Evolutionary conservation across 2,329 filamentous ascomycete genomes (phyloP).

Genomic region (Trichoderma gracile): DNA sequence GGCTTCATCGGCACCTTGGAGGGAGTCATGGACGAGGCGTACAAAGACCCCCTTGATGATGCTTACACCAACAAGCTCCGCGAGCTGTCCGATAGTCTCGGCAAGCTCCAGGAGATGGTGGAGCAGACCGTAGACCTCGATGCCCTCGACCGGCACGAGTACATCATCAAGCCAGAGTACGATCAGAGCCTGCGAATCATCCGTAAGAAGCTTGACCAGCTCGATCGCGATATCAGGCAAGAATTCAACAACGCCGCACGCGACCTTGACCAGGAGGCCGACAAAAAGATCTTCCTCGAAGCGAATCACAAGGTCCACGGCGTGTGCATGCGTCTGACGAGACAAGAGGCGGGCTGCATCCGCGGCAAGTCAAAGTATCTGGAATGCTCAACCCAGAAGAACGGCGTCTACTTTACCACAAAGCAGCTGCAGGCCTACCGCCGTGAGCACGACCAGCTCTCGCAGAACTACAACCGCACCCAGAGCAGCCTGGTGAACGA

Average conservation of each 20-base stretch:
- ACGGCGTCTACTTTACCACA: conserved; percentile 97
- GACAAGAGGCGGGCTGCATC: conserved; percentile 89
- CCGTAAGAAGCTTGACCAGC: conserved; percentile 82
- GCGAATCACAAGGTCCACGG: conserved; percentile 88
- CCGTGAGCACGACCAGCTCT: conserved; percentile 90
- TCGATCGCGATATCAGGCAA: conserved; percentile 77
- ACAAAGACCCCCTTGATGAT: conserved; percentile 80
- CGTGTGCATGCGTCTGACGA: conserved; percentile 92
- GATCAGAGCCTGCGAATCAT: conserved; percentile 88
- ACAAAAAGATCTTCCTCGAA: conserved; percentile 98
- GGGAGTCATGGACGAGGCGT: conserved; percentile 91
- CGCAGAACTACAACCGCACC: conserved; percentile 91
- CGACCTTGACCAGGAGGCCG: conserved; percentile 87
- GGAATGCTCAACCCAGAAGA: conserved; percentile 98
- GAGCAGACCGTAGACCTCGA: conserved; percentile 97
- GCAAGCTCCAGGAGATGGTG: conserved; percentile 93
- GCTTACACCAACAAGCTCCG: conserved; percentile 84
- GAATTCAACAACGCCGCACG: conserved; percentile 76
- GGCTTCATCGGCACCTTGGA: conserved; percentile 88
- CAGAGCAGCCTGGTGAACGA: conserved; percentile 89
- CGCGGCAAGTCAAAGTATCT: conserved; percentile 87
- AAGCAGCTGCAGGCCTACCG: conserved; percentile 75
- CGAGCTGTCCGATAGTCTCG: conserved; percentile 74
- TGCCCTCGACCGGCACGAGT: conserved; percentile 94
- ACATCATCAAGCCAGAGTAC: conserved; percentile 98